A percentile compares a stretch with the other conserved stretches of the same genome.
Conservation (phyloP, 2,329 filamentous ascomycete genomes). For the Hypoxylon sp. region DNA sequence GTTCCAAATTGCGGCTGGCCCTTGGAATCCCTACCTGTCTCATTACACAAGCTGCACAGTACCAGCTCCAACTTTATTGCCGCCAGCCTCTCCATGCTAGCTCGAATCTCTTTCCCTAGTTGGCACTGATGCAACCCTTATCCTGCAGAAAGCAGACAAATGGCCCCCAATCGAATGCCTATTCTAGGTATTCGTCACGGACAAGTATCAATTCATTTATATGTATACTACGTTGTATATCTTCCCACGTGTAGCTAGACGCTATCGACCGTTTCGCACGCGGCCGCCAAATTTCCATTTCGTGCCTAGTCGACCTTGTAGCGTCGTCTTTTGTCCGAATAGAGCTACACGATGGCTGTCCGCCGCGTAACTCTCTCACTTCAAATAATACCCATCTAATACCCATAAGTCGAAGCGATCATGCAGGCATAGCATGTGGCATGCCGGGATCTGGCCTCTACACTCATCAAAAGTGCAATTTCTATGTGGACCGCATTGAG, state of each 20-base stretch:
- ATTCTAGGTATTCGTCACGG: constrained; percentile 37
- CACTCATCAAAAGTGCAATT: constrained; percentile 34
- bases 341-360: constrained; percentile 17
- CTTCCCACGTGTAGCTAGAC: constrained; percentile 41
- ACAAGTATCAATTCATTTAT: constrained; percentile 28
- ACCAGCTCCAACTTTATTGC: constrained; percentile 39
- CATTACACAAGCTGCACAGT: constrained; percentile 11
- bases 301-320: constrained; percentile 6
- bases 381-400: constrained; percentile 28
- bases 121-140: constrained; percentile 36
- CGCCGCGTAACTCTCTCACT: constrained; percentile 3
- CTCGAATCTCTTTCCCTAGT: constrained; percentile 45
- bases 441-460: constrained; percentile 35
- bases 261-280: constrained; percentile 39
- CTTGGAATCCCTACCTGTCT: constrained; percentile 2
- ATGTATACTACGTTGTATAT: constrained; percentile 45
- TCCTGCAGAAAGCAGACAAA: constrained; percentile 41
- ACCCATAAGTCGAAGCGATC: constrained; percentile 29
- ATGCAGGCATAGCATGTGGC: constrained; percentile 44
- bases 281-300: constrained; percentile 28
- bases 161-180: constrained; percentile 43
- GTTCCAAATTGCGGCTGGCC: constrained; percentile 41
- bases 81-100: constrained; percentile 35
- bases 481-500: constrained; percentile 30
- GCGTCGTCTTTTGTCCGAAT: constrained; percentile 22